Conservation (phyloP, 2,329 filamentous ascomycete genomes). For the Didymella lethalis region DNA sequence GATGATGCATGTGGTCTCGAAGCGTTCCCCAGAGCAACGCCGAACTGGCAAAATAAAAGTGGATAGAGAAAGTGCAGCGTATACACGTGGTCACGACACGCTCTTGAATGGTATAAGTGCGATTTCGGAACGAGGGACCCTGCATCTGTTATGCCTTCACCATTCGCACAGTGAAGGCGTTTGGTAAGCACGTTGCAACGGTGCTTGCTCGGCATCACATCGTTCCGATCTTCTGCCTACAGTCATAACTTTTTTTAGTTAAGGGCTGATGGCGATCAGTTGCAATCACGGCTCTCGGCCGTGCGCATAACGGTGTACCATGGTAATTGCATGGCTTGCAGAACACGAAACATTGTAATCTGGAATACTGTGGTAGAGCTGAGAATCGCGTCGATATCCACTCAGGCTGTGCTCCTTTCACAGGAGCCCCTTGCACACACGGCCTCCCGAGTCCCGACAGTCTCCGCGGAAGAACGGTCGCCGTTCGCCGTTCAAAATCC, state of each 20-base stretch:
- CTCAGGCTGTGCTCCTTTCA: conserved; percentile 6
- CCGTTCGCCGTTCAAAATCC: conserved; percentile 5
- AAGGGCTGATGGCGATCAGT: not conserved
- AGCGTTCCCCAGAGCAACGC: conserved; percentile 6
- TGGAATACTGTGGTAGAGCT: not conserved
- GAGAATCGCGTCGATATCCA: not conserved
- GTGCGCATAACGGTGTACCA: not conserved
- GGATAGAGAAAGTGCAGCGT: not conserved
- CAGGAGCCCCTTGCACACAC: conserved; percentile 5
- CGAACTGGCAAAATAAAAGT: not conserved
- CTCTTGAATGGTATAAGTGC: not conserved
- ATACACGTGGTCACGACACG: not conserved
- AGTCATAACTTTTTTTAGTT: not conserved
- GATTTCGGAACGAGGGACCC: conserved; percentile 1
- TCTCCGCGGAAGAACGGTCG: conserved; percentile 1
- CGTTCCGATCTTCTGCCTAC: not conserved
- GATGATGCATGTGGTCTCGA: conserved; percentile 8
- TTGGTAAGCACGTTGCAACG: not conserved
- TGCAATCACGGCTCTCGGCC: not conserved
- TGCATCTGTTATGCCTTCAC: not conserved
- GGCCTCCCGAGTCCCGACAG: not conserved
- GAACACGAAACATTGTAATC: not conserved
- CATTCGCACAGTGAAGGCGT: not conserved
- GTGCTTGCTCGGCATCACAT: conserved; percentile 9
- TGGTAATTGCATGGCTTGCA: not conserved